Percentiles rank a stretch among this genome's conserved stretches.
Evolutionary conservation across 164 flowering plant species (phyloP).

Genomic region (Chloranthus sessilifolius): DNA sequence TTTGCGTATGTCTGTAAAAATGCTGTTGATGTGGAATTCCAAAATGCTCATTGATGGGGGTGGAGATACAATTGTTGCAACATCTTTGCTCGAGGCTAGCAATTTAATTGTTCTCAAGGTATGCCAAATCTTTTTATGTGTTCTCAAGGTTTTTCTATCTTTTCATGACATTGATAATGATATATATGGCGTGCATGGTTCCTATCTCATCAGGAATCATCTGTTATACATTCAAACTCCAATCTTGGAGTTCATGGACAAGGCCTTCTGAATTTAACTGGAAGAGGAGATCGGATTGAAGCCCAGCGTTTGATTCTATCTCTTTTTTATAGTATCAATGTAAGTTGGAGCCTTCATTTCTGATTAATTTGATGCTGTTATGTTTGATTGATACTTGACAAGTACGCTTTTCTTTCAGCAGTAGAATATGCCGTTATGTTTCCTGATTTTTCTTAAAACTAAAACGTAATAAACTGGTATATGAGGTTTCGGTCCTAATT

Average conservation of each 20-base stretch:
- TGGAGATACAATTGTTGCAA: slow-evolving; percentile 64
- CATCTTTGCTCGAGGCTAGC: slow-evolving; percentile 92
- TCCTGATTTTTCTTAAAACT: neutral
- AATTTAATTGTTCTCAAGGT: slow-evolving; percentile 88
- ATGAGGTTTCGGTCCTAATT: too few species aligned
- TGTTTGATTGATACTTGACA: neutral
- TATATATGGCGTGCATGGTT: slow-evolving; percentile 8
- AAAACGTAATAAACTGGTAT: too few species aligned
- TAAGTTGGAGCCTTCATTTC: too few species aligned
- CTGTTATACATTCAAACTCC: slow-evolving; percentile 89
- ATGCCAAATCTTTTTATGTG: slow-evolving; percentile 11
- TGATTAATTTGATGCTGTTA: neutral
- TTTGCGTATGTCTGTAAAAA: slow-evolving; percentile 89
- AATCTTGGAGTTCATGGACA: slow-evolving; percentile 98
- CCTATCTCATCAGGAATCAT: slow-evolving; percentile 55
- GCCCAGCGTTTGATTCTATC: slow-evolving; percentile 91
- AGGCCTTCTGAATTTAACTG: slow-evolving; percentile 87
- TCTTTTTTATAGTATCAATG: slow-evolving; percentile 83
- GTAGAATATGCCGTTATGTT: neutral
- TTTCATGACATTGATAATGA: slow-evolving; percentile 4
- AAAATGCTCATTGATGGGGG: slow-evolving; percentile 79
- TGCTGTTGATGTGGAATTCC: slow-evolving; percentile 90
- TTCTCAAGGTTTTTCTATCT: too few species aligned
- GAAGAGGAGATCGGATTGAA: slow-evolving; percentile 86
- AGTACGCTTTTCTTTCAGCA: neutral